phyloP scores from a whole-genome alignment of 129 eudicot genomes.

The Lactuca sativa region DNA sequence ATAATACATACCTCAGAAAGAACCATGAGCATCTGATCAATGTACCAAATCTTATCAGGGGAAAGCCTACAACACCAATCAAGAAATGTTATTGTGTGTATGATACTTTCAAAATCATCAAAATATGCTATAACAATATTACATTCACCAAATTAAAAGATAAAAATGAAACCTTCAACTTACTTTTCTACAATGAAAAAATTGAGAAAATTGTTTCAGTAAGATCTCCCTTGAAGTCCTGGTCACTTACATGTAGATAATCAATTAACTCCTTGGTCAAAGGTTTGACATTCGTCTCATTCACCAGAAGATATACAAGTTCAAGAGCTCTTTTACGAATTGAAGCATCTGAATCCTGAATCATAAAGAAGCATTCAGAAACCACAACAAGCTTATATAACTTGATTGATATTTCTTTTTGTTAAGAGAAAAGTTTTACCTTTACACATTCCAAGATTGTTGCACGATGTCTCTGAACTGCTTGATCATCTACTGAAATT shows the following conservation, averaged over 20 bases:
- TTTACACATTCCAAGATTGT: conserved; percentile 98
- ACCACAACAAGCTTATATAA: not conserved
- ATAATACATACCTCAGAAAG: conserved; percentile 78
- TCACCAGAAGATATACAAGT: conserved; percentile 84
- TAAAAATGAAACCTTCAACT: conserved; percentile 31
- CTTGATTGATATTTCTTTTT: not conserved
- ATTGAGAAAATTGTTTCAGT: conserved; percentile 84
- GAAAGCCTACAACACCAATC: conserved; percentile 70
- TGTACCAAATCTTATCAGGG: conserved; percentile 92
- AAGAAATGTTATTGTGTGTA: not conserved
- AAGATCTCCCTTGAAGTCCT: conserved; percentile 93
- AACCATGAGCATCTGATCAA: conserved; percentile 97
- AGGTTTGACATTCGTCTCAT: conserved; percentile 88
- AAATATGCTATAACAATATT: not conserved
- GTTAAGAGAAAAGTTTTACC: conserved; percentile 46
- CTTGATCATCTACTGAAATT: conserved; percentile 83
- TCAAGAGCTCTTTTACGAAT: conserved; percentile 99
- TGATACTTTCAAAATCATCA: not conserved
- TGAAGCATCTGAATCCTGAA: conserved; percentile 99
- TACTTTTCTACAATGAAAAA: conserved; percentile 77
- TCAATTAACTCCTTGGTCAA: conserved; percentile 90
- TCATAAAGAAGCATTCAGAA: conserved; percentile 3
- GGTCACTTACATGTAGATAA: conserved; percentile 85
- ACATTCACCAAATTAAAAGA: too few species aligned
- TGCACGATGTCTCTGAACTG: conserved; percentile 96